Evolutionary conservation across 768 basidiomycete species (phyloP).

Genomic region (Tylopilus sp.): DNA sequence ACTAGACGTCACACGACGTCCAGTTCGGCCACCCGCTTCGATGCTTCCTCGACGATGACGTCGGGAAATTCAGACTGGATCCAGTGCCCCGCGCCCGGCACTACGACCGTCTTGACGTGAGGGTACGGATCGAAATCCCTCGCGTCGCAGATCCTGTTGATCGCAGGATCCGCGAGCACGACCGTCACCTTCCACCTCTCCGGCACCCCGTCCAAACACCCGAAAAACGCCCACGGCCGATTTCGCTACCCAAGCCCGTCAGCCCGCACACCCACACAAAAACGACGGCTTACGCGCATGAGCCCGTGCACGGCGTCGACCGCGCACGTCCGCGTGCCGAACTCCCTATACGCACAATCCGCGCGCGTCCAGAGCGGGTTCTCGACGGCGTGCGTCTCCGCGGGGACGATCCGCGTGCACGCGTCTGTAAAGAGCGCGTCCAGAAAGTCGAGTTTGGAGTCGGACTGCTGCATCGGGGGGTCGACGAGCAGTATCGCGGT

Average conservation of each 20-base stretch:
- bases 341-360: slow-evolving; percentile 3
- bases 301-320: slow-evolving; percentile 1
- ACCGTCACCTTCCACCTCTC: slow-evolving; percentile 14
- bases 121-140: slow-evolving; percentile 16
- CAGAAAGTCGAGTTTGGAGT: neutral
- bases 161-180: slow-evolving; percentile 17
- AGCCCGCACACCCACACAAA: neutral
- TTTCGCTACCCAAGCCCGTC: slow-evolving; percentile 8
- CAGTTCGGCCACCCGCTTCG: slow-evolving; percentile 9
- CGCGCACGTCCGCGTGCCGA: slow-evolving; percentile 15
- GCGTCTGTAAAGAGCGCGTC: neutral
- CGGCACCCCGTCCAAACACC: neutral
- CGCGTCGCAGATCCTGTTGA: slow-evolving; percentile 3
- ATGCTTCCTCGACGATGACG: slow-evolving; percentile 14
- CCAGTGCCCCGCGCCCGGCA: slow-evolving; percentile 23
- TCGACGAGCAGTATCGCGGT: slow-evolving; percentile 21
- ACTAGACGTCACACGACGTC: neutral
- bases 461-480: slow-evolving; percentile 7
- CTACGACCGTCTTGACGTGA: slow-evolving; percentile 4
- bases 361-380: slow-evolving; percentile 15
- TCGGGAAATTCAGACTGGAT: slow-evolving; percentile 28
- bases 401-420: neutral
- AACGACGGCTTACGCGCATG: neutral
- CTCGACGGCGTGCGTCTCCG: neutral
- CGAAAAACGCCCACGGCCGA: slow-evolving; percentile 18